phyloP scores from a whole-genome alignment of 1,284 basidiomycete species.

The Sparassis latifolia region DNA sequence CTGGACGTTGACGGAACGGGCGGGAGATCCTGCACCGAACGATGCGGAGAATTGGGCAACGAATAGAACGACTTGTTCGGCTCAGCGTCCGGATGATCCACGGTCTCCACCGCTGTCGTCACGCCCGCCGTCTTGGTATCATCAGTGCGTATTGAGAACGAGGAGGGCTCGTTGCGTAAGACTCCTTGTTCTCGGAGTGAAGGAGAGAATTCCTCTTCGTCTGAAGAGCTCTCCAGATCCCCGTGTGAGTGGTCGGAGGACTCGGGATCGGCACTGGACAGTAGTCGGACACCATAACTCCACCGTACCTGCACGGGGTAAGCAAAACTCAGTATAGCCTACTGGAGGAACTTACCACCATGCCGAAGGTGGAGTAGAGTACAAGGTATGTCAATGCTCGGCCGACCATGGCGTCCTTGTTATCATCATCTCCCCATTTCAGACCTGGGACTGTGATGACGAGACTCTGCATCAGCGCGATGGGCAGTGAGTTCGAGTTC shows the following conservation, averaged over 20 bases:
- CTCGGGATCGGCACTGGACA: slow-evolving; percentile 66
- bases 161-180: slow-evolving; percentile 13
- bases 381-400: slow-evolving; percentile 90
- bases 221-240: slow-evolving; percentile 18
- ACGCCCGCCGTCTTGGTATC: slow-evolving; percentile 10
- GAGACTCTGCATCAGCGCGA: slow-evolving; percentile 87
- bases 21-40: slow-evolving; percentile 1
- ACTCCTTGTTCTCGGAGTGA: slow-evolving; percentile 16
- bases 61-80: slow-evolving; percentile 50
- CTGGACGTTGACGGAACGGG: slow-evolving; percentile 9
- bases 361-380: slow-evolving; percentile 88
- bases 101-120: slow-evolving; percentile 10
- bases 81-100: slow-evolving; percentile 8
- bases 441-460: slow-evolving; percentile 81
- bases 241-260: slow-evolving; percentile 10
- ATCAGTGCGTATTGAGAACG: slow-evolving; percentile 12
- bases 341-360: slow-evolving; percentile 65
- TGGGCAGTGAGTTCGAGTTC: slow-evolving; percentile 92
- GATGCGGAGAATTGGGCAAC: no score
- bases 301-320: slow-evolving; percentile 61
- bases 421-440: slow-evolving; percentile 81
- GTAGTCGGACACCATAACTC: slow-evolving; percentile 79
- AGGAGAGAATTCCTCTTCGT: slow-evolving; percentile 21
- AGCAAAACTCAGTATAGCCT: no score
- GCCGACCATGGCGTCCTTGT: slow-evolving; percentile 83